Conservation (phyloP, 352 stramenopile genomes). For the Phytophthora idaei region DNA sequence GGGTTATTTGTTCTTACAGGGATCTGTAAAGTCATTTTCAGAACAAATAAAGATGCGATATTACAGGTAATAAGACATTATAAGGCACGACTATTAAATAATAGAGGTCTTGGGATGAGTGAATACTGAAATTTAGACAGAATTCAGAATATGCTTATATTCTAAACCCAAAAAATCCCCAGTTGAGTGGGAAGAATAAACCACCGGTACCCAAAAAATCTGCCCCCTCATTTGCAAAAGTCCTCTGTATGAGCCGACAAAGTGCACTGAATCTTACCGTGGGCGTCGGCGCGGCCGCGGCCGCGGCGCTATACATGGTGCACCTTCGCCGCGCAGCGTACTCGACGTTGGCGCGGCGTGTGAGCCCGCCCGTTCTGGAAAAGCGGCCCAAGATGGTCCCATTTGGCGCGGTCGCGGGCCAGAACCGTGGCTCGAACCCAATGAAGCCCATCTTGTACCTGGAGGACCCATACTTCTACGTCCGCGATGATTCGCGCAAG, state of each 20-base stretch:
- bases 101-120: too few relatives aligned
- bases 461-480: conserved; percentile 96
- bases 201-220: not conserved
- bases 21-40: too few relatives aligned
- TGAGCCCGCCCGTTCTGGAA: conserved; percentile 62
- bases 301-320: conserved; percentile 64
- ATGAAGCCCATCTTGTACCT: conserved; percentile 91
- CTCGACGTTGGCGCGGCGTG: conserved; percentile 48
- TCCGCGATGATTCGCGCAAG: conserved; percentile 93
- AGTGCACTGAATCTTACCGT: conserved; percentile 60
- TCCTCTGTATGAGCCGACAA: conserved; percentile 55
- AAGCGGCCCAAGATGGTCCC: conserved; percentile 84
- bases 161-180: too few relatives aligned
- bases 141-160: too few relatives aligned
- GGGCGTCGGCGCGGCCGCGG: conserved; percentile 53
- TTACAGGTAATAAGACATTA: too few relatives aligned
- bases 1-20: too few relatives aligned
- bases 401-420: conserved; percentile 74
- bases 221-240: too few relatives aligned
- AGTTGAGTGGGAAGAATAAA: not conserved
- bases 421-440: conserved; percentile 85
- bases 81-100: too few relatives aligned
- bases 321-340: conserved; percentile 66
- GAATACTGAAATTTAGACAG: too few relatives aligned
- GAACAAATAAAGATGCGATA: too few relatives aligned